These are phyloP conservation scores for Saraca asoca DNA, from an alignment of 331 rosid species.

Conservation along the genomic window DNA sequence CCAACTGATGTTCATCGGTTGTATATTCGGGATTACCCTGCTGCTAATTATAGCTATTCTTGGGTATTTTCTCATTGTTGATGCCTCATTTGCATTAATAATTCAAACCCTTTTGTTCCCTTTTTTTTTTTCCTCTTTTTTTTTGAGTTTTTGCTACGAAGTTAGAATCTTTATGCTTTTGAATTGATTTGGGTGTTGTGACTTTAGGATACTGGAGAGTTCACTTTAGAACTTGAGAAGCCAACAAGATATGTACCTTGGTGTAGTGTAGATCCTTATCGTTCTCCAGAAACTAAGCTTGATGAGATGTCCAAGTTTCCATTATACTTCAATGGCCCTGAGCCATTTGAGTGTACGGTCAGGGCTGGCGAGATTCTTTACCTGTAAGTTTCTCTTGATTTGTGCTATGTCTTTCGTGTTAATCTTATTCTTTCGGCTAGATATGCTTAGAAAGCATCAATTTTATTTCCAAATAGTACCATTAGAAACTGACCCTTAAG, in stretches of 20 bases:
- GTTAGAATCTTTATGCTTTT: not conserved
- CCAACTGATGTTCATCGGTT: constrained; percentile 79
- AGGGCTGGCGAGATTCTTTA: constrained; percentile 86
- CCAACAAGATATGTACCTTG: constrained; percentile 72
- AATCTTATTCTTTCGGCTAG: constrained; percentile 7
- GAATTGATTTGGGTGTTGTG: no score
- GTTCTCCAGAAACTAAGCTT: constrained; percentile 46
- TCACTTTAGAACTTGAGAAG: constrained; percentile 61
- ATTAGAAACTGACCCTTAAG: constrained; percentile 1
- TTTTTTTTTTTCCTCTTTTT: not conserved
- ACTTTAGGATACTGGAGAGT: constrained; percentile 58
- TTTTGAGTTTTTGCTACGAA: no score
- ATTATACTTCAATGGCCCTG: constrained; percentile 61
- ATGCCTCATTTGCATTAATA: not conserved
- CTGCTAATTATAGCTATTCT: constrained; percentile 62
- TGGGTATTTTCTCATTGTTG: constrained; percentile 36
- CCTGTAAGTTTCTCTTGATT: constrained; percentile 50
- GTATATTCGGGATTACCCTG: constrained; percentile 67
- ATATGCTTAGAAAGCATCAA: not conserved
- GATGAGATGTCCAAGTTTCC: constrained; percentile 56
- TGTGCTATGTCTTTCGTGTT: not conserved
- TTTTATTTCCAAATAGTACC: constrained; percentile 10
- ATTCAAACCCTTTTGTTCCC: not conserved
- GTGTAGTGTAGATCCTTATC: constrained; percentile 81
- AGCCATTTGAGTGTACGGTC: constrained; percentile 61